Evolutionary conservation across 2,329 filamentous ascomycete species (phyloP).

Genomic region (Nigrospora osmanthi): DNA sequence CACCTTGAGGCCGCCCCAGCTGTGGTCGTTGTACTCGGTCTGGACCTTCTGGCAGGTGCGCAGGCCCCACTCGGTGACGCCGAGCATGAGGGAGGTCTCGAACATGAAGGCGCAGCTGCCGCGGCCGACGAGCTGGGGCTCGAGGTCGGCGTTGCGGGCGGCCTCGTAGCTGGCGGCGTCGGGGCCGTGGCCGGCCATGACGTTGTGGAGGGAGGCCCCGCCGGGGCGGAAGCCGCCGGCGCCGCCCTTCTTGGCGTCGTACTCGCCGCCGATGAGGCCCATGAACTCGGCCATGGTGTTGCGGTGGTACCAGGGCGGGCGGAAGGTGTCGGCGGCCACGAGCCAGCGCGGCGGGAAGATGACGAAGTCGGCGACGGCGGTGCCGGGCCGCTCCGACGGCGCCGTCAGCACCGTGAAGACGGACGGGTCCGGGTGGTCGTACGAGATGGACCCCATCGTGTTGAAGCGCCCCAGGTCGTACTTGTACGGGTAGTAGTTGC

Average conservation of each 20-base stretch:
- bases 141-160: slow-evolving; percentile 55
- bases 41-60: slow-evolving; percentile 50
- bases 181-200: slow-evolving; percentile 51
- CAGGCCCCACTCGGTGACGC: slow-evolving; percentile 63
- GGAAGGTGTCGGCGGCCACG: slow-evolving; percentile 51
- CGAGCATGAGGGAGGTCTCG: slow-evolving; percentile 61
- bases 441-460: slow-evolving; percentile 58
- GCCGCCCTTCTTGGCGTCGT: slow-evolving; percentile 44
- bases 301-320: slow-evolving; percentile 54
- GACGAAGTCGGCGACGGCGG: slow-evolving; percentile 54
- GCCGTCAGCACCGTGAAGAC: slow-evolving; percentile 59
- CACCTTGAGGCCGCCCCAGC: slow-evolving; percentile 63
- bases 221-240: slow-evolving; percentile 37
- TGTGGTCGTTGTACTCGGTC: slow-evolving; percentile 70
- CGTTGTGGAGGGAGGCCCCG: slow-evolving; percentile 47
- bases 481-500: slow-evolving; percentile 63
- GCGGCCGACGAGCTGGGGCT: slow-evolving; percentile 48
- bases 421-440: slow-evolving; percentile 60
- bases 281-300: slow-evolving; percentile 49
- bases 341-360: slow-evolving; percentile 57
- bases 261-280: slow-evolving; percentile 38
- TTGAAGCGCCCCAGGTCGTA: slow-evolving; percentile 64
- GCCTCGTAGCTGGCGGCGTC: slow-evolving; percentile 42
- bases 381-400: slow-evolving; percentile 38
- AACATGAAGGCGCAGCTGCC: slow-evolving; percentile 64